phyloP scores from a whole-genome alignment of 345 rosid genomes.

The Eucalyptus erythrocorys region DNA sequence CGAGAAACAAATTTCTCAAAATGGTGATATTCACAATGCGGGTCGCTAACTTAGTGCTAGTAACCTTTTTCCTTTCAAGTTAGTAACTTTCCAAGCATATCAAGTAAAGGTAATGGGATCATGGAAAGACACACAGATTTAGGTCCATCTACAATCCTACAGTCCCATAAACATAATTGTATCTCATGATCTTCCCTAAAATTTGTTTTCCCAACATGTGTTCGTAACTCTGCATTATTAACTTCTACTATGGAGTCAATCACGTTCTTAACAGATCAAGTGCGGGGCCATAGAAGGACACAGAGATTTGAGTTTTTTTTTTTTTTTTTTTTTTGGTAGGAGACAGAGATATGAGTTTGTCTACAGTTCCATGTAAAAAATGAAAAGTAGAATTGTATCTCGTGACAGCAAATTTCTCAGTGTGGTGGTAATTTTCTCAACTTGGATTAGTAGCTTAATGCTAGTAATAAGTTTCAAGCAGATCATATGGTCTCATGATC shows the following conservation, averaged over 20 bases:
- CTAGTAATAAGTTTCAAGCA: neutral
- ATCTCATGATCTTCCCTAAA: neutral
- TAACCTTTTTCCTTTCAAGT: neutral
- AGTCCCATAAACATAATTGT: neutral
- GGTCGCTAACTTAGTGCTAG: neutral
- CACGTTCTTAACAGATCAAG: neutral
- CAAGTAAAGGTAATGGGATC: neutral
- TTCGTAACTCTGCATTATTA: neutral
- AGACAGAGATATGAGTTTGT: neutral
- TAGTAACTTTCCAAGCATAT: neutral
- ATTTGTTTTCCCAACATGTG: neutral
- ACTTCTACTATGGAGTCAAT: neutral
- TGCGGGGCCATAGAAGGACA: neutral
- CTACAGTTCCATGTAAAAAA: neutral
- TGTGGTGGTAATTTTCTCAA: neutral
- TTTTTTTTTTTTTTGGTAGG: too few species aligned
- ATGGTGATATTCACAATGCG: neutral
- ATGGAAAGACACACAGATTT: neutral
- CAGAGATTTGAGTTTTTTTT: neutral
- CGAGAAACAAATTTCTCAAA: neutral
- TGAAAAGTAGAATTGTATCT: neutral
- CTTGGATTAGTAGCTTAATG: neutral
- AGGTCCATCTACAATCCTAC: neutral
- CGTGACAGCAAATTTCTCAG: neutral
- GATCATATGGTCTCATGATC: neutral